Base-by-base conservation (phyloP, 1,284 basidiomycete species). In the Microbotryomycetes sp. region DNA sequence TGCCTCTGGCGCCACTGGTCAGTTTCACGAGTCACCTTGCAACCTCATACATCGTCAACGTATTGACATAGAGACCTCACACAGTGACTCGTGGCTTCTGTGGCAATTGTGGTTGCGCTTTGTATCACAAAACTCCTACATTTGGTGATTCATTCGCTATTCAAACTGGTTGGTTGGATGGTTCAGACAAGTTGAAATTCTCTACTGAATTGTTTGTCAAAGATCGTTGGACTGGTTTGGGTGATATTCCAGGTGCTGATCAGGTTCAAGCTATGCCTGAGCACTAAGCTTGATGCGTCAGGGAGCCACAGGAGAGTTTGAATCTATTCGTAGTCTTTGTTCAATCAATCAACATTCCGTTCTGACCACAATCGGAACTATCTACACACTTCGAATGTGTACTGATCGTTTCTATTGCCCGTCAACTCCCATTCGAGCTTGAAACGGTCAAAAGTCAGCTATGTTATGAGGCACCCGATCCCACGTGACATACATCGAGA, bases 31-130 rank as follows among this genome's bases (percentile, higher is more conserved):
- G 57, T 19, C 32, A 46, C 29, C 23, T 31, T 2, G 49, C 29
- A 19, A 1, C 7, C 42, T 31, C 12, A 26, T 12, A 49, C 26
- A 26, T 22, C n/a, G n/a, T 49, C 30, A 31, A 6, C 5, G 28
- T 19, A 49, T 31, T 6, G 25, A 9, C 26, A 53, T 22, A 25
- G 12, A 16, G 22, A 14, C 16, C 14, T 32, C 48, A 49, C 25
- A 22, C 45, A 67, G 67, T 68, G 26, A 68, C 68, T 28, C 64
- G 69, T 47, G 26, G 68, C 19, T 72, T 72, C 60, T 72, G 69
- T 54, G 64, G 66, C 25, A 66, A 53, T 9, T 72, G 69, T 53
- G 71, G 71, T 19, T 66, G 63, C 1, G 60, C 68, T 6, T 56
- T 72, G 9, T 66, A 60, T 22, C 65, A 67, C 59, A 69, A 69